These are phyloP conservation scores for Aspergillus sojae DNA, from an alignment of 2,329 filamentous ascomycete genomes.

Conservation along the genomic window DNA sequence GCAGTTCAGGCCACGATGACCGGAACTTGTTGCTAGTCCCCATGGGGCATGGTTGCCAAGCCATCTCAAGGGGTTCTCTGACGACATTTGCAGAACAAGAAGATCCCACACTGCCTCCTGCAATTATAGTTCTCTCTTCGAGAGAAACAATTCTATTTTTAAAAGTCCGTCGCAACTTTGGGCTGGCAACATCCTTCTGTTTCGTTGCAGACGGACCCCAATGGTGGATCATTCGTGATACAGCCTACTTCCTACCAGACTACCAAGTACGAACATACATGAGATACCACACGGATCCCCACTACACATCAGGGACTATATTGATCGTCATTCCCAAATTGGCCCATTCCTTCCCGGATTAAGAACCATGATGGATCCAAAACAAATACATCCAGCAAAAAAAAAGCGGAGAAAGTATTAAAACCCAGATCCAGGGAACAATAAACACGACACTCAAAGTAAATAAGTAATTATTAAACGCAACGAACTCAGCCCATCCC, in stretches of 20 bases:
- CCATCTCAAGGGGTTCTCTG: not conserved
- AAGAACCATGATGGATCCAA: not conserved
- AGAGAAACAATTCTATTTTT: not conserved
- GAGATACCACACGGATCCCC: not conserved
- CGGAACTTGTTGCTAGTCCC: constrained; percentile 36
- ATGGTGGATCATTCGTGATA: not conserved
- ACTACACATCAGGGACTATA: not conserved
- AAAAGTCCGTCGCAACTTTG: not conserved
- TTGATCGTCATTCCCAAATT: not conserved
- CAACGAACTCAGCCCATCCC: not conserved
- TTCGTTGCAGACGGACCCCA: not conserved
- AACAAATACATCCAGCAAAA: not conserved
- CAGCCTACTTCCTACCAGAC: not conserved
- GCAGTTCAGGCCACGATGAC: constrained; percentile 44
- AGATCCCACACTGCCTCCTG: not conserved
- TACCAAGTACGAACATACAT: not conserved
- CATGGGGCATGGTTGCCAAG: constrained; percentile 35
- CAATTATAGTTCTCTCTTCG: not conserved
- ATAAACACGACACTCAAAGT: not conserved
- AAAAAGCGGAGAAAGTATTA: not conserved
- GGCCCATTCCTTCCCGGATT: not conserved
- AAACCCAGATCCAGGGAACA: not conserved
- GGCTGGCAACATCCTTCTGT: not conserved
- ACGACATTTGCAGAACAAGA: constrained; percentile 11
- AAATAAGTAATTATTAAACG: not conserved